These are phyloP conservation scores for Fusarium albosuccineum DNA, from an alignment of 2,329 filamentous ascomycete genomes.

Conservation along the genomic window DNA sequence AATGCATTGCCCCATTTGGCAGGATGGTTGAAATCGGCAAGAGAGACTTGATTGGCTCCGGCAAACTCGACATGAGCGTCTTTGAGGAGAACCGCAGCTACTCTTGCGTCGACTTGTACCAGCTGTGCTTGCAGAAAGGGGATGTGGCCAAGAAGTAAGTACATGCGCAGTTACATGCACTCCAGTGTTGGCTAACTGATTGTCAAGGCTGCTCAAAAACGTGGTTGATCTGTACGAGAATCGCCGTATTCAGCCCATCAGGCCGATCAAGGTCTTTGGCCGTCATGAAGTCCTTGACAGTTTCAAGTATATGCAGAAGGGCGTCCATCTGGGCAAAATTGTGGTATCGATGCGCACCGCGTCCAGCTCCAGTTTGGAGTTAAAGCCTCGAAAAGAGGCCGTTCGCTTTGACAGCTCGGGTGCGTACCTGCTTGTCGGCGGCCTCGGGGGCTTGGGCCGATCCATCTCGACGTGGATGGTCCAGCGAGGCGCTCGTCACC, in stretches of 20 bases:
- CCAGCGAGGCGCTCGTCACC: conserved; percentile 22
- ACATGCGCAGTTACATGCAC: not conserved
- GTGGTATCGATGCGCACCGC: conserved; percentile 46
- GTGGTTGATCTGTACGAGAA: conserved; percentile 18
- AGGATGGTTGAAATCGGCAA: conserved; percentile 61
- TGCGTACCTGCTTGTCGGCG: conserved; percentile 46
- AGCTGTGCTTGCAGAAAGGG: conserved; percentile 29
- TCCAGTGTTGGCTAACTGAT: too few species aligned
- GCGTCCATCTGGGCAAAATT: conserved; percentile 58
- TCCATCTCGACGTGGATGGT: conserved; percentile 19
- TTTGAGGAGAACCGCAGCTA: conserved; percentile 57
- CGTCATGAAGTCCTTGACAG: conserved; percentile 44
- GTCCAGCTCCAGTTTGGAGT: not conserved
- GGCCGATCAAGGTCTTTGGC: conserved; percentile 42
- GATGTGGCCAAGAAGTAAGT: conserved; percentile 10
- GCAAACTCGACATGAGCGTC: conserved; percentile 58
- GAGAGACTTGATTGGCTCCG: conserved; percentile 55
- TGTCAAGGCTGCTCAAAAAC: conserved; percentile 18
- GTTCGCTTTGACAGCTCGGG: conserved; percentile 31
- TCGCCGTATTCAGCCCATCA: conserved; percentile 41
- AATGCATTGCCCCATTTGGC: conserved; percentile 59
- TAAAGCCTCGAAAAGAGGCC: not conserved
- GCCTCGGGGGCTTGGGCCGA: conserved; percentile 34
- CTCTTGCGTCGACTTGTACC: conserved; percentile 51
- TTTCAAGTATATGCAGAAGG: conserved; percentile 59